phyloP scores from a whole-genome alignment of 805 yeast genomes.

The Tetrapisispora taiwanensis region DNA sequence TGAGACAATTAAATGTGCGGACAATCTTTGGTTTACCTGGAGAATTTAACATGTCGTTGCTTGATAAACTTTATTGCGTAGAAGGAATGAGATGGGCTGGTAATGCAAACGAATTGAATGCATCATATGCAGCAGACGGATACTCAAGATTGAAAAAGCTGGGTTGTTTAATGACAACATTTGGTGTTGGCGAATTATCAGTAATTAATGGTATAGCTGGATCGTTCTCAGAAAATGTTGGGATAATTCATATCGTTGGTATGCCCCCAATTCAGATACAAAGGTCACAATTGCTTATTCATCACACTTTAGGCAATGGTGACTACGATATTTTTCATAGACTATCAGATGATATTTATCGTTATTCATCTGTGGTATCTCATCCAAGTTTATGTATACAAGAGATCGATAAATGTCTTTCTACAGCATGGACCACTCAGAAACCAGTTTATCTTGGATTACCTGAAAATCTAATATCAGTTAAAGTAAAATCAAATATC shows the following conservation, averaged over 20 bases:
- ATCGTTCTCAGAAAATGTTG: constrained; percentile 72
- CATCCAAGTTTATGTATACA: constrained; percentile 50
- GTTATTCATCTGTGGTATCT: constrained; percentile 46
- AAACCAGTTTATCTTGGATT: constrained; percentile 70
- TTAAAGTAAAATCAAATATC: constrained; percentile 38
- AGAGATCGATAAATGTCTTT: constrained; percentile 57
- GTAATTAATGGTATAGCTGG: constrained; percentile 81
- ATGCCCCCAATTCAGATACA: constrained; percentile 41
- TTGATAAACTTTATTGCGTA: constrained; percentile 53
- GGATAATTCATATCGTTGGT: constrained; percentile 79
- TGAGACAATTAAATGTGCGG: constrained; percentile 39
- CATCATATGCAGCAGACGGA: constrained; percentile 88
- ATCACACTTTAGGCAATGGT: constrained; percentile 71
- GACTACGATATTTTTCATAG: constrained; percentile 60
- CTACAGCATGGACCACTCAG: constrained; percentile 54
- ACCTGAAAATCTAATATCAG: constrained; percentile 65
- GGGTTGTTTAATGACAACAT: constrained; percentile 42
- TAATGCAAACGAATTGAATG: constrained; percentile 78
- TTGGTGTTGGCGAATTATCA: constrained; percentile 84
- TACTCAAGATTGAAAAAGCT: constrained; percentile 47
- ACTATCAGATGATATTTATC: constrained; percentile 58
- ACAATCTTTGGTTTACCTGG: constrained; percentile 72
- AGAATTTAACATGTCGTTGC: constrained; percentile 53
- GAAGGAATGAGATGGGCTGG: constrained; percentile 61
- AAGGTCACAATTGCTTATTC: constrained; percentile 44